A percentile compares a stretch with the other conserved stretches of the same genome.
These are phyloP conservation scores for Leccinum pseudoinsigne DNA, from an alignment of 1,284 basidiomycete species.

Conservation along the genomic window DNA sequence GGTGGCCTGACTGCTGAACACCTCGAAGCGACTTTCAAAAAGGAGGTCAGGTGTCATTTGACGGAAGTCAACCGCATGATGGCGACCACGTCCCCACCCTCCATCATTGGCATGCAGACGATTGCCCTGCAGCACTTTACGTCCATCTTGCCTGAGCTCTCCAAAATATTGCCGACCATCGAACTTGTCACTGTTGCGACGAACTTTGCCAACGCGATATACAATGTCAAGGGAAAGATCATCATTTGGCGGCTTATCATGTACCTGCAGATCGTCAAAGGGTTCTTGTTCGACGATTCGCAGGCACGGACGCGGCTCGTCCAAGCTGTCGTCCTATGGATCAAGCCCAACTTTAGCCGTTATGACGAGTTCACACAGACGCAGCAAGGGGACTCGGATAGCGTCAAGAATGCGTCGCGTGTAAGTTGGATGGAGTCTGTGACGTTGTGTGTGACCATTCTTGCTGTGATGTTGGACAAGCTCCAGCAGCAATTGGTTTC, in stretches of 20 bases:
- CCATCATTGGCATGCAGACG: conserved; percentile 95
- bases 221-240: conserved; percentile 81
- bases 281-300: conserved; percentile 83
- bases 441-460: conserved; percentile 79
- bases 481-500: conserved; percentile 81
- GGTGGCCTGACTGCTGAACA: conserved; percentile 82
- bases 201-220: conserved; percentile 85
- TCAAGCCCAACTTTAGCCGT: conserved; percentile 93
- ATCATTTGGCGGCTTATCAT: conserved; percentile 93
- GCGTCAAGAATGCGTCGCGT: conserved; percentile 69
- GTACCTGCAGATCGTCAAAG: conserved; percentile 89
- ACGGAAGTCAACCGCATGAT: conserved; percentile 88
- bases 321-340: conserved; percentile 89
- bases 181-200: conserved; percentile 88
- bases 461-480: conserved; percentile 91
- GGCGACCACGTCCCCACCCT: conserved; percentile 67
- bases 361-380: conserved; percentile 80
- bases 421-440: conserved; percentile 90
- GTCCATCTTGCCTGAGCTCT: conserved; percentile 86
- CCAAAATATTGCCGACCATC: conserved; percentile 74
- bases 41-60: conserved; percentile 77
- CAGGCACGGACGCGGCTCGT: conserved; percentile 81
- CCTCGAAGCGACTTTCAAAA: conserved; percentile 83
- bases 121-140: conserved; percentile 93
- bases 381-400: conserved; percentile 62